phyloP scores from a whole-genome alignment of 176 grass and related monocot genomes.

The Pharus latifolius region DNA sequence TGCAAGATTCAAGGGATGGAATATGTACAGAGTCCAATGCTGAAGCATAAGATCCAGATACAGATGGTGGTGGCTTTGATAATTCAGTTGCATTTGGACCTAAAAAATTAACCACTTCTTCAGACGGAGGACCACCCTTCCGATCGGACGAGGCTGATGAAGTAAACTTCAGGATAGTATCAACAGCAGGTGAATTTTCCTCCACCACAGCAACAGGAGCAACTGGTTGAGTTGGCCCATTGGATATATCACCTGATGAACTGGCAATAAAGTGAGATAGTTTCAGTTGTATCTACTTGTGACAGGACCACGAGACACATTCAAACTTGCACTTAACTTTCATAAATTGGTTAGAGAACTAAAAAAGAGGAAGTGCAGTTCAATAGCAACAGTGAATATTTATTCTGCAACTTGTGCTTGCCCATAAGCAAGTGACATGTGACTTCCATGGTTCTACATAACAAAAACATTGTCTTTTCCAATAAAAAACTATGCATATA shows the following conservation, averaged over 20 bases:
- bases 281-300: background rate
- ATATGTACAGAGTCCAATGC: constrained; percentile 11
- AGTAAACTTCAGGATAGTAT: constrained; percentile 3
- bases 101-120: constrained; percentile 7
- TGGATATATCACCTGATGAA: constrained; percentile 29
- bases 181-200: constrained; percentile 14
- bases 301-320: no score
- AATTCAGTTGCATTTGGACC: constrained; percentile 10
- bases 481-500: no score
- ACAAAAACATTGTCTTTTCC: no score
- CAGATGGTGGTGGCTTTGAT: background rate
- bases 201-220: background rate
- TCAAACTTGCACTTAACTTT: no score
- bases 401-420: no score
- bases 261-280: constrained; percentile 14
- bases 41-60: constrained; percentile 15
- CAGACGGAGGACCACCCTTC: constrained; percentile 10
- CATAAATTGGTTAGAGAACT: no score
- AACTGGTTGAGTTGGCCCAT: constrained; percentile 25
- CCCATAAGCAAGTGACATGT: no score
- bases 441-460: no score
- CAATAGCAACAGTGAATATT: no score
- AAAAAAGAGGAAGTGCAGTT: no score
- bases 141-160: background rate
- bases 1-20: constrained; percentile 17